Percentiles rank a stretch among this genome's conserved stretches.
phyloP scores from a whole-genome alignment of 2,329 filamentous ascomycete genomes.

The Grosmannia huntii region DNA sequence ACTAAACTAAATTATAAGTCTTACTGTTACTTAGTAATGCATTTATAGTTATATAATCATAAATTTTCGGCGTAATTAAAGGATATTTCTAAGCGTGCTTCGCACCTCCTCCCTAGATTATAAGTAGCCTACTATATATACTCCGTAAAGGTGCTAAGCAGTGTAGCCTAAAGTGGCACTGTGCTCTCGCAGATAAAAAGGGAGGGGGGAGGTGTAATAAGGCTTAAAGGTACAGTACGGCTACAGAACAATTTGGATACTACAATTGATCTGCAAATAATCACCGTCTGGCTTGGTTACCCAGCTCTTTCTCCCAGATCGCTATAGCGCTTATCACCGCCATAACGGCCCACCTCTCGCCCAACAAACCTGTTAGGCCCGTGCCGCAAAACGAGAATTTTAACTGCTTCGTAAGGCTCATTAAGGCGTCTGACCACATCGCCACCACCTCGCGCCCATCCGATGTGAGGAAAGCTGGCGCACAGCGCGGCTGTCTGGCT shows the following conservation, averaged over 20 bases:
- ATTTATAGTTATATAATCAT: too few species aligned
- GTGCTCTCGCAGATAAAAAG: background rate
- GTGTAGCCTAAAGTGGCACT: too few species aligned
- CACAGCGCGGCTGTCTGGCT: slow-evolving; percentile 6
- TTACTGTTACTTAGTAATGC: too few species aligned
- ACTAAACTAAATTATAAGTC: too few species aligned
- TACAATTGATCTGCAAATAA: background rate
- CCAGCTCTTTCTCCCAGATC: slow-evolving; percentile 16
- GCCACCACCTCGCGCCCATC: slow-evolving; percentile 31
- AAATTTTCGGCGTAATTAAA: too few species aligned
- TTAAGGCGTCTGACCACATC: slow-evolving; percentile 21
- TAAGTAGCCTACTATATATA: too few species aligned
- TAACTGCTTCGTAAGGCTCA: slow-evolving; percentile 21
- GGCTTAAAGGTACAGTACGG: background rate
- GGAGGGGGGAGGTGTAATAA: background rate
- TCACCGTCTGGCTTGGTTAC: slow-evolving; percentile 4
- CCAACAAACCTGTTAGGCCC: slow-evolving; percentile 24
- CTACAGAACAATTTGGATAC: background rate
- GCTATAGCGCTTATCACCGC: slow-evolving; percentile 25
- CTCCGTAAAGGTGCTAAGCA: too few species aligned
- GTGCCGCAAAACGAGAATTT: slow-evolving; percentile 28
- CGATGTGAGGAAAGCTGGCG: slow-evolving; percentile 14
- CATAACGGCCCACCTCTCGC: slow-evolving; percentile 30
- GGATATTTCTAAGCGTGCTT: too few species aligned
- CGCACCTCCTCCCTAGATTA: too few species aligned